These are phyloP conservation scores for Ramalina peruviana DNA, from an alignment of 495 filamentous ascomycete species.

Conservation along the genomic window DNA sequence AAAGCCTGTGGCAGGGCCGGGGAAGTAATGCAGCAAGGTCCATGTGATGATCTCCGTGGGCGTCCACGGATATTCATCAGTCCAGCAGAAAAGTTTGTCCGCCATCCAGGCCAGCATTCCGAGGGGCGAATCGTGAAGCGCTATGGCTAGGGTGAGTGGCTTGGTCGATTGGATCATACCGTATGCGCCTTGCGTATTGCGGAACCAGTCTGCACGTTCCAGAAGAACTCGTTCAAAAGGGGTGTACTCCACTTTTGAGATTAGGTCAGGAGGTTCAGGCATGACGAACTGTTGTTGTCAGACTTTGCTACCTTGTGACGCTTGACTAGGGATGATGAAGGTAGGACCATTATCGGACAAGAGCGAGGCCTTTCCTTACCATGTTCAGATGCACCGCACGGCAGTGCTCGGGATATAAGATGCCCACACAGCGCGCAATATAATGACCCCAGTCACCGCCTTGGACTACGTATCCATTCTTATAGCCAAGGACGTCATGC, in stretches of 20 bases:
- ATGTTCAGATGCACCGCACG: slow-evolving; percentile 16
- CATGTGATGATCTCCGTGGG: slow-evolving; percentile 18
- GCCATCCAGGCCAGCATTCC: slow-evolving; percentile 20
- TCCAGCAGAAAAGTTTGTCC: slow-evolving; percentile 18
- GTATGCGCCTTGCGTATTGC: slow-evolving; percentile 12
- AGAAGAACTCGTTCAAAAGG: slow-evolving; percentile 9
- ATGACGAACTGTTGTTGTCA: not conserved
- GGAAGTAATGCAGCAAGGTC: slow-evolving; percentile 21
- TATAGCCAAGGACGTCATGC: slow-evolving; percentile 14
- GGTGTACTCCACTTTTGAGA: slow-evolving; percentile 9
- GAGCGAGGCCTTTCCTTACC: slow-evolving; percentile 2
- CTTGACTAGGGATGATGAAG: too few species aligned
- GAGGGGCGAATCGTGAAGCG: slow-evolving; percentile 17
- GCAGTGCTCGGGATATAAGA: slow-evolving; percentile 15
- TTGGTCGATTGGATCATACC: slow-evolving; percentile 12
- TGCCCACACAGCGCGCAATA: slow-evolving; percentile 17
- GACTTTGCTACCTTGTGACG: not conserved
- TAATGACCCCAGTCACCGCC: slow-evolving; percentile 22
- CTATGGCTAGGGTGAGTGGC: slow-evolving; percentile 17
- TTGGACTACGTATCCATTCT: slow-evolving; percentile 18
- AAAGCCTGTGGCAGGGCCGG: slow-evolving; percentile 14
- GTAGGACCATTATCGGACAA: too few species aligned
- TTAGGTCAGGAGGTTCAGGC: too few species aligned
- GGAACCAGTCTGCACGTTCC: slow-evolving; percentile 8
- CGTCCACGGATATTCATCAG: slow-evolving; percentile 17